Evolutionary conservation across 768 basidiomycete genomes (phyloP), one percentile per base, ranked within the genome.

Genomic region (Phaeotremella fagi): DNA sequence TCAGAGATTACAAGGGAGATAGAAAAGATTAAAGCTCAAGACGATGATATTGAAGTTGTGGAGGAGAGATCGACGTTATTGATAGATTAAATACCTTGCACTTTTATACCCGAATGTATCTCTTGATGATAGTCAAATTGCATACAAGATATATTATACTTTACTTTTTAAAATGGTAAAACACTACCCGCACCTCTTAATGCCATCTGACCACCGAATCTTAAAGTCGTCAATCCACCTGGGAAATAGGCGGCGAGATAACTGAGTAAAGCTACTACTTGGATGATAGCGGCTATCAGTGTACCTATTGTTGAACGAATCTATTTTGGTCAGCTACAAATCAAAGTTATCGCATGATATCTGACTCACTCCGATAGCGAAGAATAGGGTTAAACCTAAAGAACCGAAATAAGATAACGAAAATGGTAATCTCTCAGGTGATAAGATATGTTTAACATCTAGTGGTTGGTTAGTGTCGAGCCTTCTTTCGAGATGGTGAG

Each of bases 161-260:
- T n/a, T n/a, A n/a, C n/a, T n/a, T n/a, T 11, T 31, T 77, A 94
- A 66, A 90, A 77, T 9, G 91, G 90, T 26, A 95, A 78, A 5
- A 94, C 78, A 60, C 80, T 87, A 28, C 87, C 82, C 38, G 89
- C 90, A 5, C 92, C 86, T 31, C 90, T 84, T 20, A 95, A 76
- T 0, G 88, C 52, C 73, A 74, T 74, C 49, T 74, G 73, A 4
- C 72, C 72, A 15, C 73, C 71, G 50, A 72, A 74, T 16, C 72
- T 56, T 42, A 75, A 57, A 1, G 73, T 75, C 3, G 74, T 74
- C 35, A 72, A 54, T 4, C 75, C 94, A 9, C 88, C 91, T 18
- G 95, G 95, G 76, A 99, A 98, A 77, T 97, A 98, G 0, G 91
- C 91, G 16, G 90, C 79, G 5, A 98, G 80, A 70, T 99, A 99